Conservation (phyloP, 768 basidiomycete genomes). For the Lentinula boryana region DNA sequence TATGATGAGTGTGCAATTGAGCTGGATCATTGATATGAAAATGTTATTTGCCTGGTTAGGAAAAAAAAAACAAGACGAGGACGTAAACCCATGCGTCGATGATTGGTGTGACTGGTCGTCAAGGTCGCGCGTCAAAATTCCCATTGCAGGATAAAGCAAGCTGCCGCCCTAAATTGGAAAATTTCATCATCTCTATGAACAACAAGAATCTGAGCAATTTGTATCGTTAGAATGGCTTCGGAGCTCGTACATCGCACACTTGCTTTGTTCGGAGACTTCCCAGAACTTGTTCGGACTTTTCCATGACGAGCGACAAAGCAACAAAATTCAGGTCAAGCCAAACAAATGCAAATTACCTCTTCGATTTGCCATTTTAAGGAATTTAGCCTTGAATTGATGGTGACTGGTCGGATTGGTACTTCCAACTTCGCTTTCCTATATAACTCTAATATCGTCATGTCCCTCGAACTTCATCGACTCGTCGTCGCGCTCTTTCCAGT, state of each 20-base stretch:
- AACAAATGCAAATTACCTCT: neutral
- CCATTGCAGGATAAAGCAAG: neutral
- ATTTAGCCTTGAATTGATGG: neutral
- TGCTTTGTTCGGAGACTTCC: neutral
- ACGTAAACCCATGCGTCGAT: no score
- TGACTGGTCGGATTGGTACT: neutral
- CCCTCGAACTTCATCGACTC: slow-evolving; percentile 10
- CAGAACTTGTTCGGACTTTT: neutral
- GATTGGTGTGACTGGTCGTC: neutral
- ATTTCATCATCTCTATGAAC: neutral
- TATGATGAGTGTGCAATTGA: no score
- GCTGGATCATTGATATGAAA: no score
- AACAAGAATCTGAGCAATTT: no score
- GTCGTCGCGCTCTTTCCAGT: slow-evolving; percentile 8
- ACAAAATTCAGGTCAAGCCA: neutral
- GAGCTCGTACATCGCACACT: neutral
- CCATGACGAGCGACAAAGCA: neutral
- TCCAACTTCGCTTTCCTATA: neutral
- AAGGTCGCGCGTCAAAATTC: neutral
- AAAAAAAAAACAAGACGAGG: no score
- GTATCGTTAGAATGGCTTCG: no score
- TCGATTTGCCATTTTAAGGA: neutral
- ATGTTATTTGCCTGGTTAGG: no score
- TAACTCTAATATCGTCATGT: neutral
- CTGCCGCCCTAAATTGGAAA: neutral